phyloP scores from a whole-genome alignment of 2,329 filamentous ascomycete genomes.

The Colletotrichum sp. region DNA sequence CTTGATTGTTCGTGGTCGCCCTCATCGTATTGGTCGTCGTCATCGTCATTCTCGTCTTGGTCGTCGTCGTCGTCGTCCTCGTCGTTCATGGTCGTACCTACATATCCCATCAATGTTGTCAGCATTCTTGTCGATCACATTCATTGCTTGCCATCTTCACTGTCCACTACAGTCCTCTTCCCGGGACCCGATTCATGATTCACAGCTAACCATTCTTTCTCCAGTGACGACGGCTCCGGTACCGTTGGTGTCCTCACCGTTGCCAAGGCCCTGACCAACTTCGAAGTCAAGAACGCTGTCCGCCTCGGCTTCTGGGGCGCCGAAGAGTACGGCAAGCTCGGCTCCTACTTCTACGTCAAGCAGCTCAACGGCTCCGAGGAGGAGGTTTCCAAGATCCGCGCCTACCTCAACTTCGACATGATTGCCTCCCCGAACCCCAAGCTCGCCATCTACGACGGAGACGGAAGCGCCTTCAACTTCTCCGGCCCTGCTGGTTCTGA shows the following conservation, averaged over 20 bases:
- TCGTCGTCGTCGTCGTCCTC: too few species aligned
- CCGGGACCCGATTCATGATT: too few species aligned
- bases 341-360: slow-evolving; percentile 55
- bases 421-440: slow-evolving; percentile 55
- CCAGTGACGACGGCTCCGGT: slow-evolving; percentile 63
- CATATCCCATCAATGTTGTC: too few species aligned
- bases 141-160: too few species aligned
- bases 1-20: too few species aligned
- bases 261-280: slow-evolving; percentile 46
- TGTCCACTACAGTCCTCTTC: too few species aligned
- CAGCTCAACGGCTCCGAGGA: slow-evolving; percentile 42
- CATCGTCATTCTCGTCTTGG: too few species aligned
- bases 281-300: slow-evolving; percentile 52
- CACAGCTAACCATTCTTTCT: neutral
- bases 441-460: slow-evolving; percentile 64
- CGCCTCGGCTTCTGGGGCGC: slow-evolving; percentile 59
- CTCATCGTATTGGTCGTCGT: too few species aligned
- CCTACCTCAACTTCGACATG: slow-evolving; percentile 66
- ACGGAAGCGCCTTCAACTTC: slow-evolving; percentile 64
- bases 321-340: slow-evolving; percentile 55
- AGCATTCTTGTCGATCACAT: too few species aligned
- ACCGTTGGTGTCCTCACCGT: slow-evolving; percentile 52
- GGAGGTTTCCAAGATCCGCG: slow-evolving; percentile 54
- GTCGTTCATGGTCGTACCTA: too few species aligned
- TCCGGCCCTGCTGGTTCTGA: slow-evolving; percentile 60